phyloP scores from a whole-genome alignment of 495 filamentous ascomycete genomes.

The Penicillium mononematosum region DNA sequence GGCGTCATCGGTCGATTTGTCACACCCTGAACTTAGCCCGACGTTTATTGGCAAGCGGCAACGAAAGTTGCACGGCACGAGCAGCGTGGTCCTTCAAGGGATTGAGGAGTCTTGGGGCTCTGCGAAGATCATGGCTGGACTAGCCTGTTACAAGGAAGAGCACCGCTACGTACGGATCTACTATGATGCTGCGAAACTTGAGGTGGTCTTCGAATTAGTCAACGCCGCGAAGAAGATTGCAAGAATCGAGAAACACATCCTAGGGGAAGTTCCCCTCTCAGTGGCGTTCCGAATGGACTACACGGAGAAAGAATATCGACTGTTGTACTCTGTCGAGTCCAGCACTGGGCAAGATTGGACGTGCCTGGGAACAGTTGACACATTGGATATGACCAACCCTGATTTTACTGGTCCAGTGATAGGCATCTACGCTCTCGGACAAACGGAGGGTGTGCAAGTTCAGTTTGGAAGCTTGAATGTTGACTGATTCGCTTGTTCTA shows the following conservation, averaged over 20 bases:
- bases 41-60: slow-evolving; percentile 22
- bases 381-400: slow-evolving; percentile 15
- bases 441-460: not conserved
- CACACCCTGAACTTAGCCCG: slow-evolving; percentile 6
- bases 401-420: slow-evolving; percentile 25
- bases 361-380: slow-evolving; percentile 15
- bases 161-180: slow-evolving; percentile 16
- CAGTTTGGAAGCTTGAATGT: not conserved
- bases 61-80: slow-evolving; percentile 7
- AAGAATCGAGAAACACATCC: slow-evolving; percentile 6
- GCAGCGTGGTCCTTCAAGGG: not conserved
- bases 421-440: slow-evolving; percentile 18
- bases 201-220: slow-evolving; percentile 7
- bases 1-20: slow-evolving; percentile 10
- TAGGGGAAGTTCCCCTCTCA: not conserved
- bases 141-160: slow-evolving; percentile 1
- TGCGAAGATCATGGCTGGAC: not conserved
- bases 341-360: not conserved
- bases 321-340: slow-evolving; percentile 3
- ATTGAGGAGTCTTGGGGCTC: slow-evolving; percentile 3
- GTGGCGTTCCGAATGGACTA: slow-evolving; percentile 12
- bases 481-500: not conserved
- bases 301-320: not conserved
- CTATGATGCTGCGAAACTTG: not conserved
- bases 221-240: slow-evolving; percentile 10